Base-by-base conservation (phyloP, 202 grass and related monocot genomes). In the Dendrocalamus latiflorus region DNA sequence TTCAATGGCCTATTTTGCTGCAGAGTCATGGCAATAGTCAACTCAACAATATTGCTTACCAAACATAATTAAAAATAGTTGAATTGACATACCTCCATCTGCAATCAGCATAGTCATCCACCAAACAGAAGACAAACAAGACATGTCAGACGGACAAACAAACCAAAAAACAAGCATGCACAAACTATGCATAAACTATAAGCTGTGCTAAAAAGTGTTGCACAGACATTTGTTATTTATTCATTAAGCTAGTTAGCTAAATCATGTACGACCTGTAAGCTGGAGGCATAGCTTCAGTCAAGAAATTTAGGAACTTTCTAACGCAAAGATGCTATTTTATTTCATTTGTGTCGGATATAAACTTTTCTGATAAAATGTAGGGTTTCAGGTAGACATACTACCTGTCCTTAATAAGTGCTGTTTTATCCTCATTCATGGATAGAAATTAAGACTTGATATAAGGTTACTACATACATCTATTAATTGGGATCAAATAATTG, bases 1-100 rank as follows among this genome's bases (percentile, higher is more conserved):
- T 98, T 98, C 81, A 98, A 80, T 24, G 96, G 96, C 77, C 89
- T 93, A 80, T 98, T 98, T 98, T 98, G 89, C 96, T 95, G 93
- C 60, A 77, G 34, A 86, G 57, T 49, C 59, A 69, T 70, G 38
- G 53, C 54, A 82, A 82, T 30, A 61, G 22, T 77, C 11, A 73
- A 74, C 51, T 66, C 0, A 80, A 73, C 30, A 67, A 10, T 25
- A 81, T 0, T 65, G 75, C 41, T 41, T 12, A 66, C 9, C 18
- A 15, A 45, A 83, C 47, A 89, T 38, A 65, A 65, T 57, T 28
- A 39, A 22, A 24, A 55, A 33, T 20, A 25, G 39, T 72, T 42
- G 20, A 82, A 79, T 66, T 81, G 24, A 83, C 88, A 61, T 93
- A 96, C 93, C 93, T 96, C 91, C 84, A 91, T 96, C 93, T 96